Evolutionary conservation across 306 rosid species (phyloP), one percentile per base, ranked within the genome.

Genomic region (Clitoria ternatea): DNA sequence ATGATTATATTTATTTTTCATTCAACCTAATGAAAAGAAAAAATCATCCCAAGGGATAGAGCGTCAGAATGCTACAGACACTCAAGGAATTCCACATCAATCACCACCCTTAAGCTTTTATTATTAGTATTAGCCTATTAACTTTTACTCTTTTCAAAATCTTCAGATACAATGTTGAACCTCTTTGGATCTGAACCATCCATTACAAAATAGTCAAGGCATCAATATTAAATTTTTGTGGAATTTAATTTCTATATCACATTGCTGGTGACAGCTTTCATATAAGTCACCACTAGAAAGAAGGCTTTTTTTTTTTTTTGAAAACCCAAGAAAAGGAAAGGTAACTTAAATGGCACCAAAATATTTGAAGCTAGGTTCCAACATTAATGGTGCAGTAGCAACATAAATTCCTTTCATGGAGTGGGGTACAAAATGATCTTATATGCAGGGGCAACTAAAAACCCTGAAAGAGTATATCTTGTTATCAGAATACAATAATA

Each of bases 261-360:
- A 61, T 61, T 48, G 26, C 11, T 20, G 36, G 47, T 13, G 49
- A 37, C 26, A 65, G 22, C 40, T 32, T 43, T 44, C 49, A 30
- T 54, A 61, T 29, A 48, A 23, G 14, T 23, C 18, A 32, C 36
- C 56, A 40, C 2, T n/a, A 20, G 33, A 12, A 36, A 73, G 5
- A 18, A n/a, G 20, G 5, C 2, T 39, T 11, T 37, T 22, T 5
- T 54, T 39, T 12, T 14, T 44, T 15, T 44, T 55, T 55, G 1
- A 20, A 49, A 49, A 9, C 5, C 1, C 19, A 43, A 43, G 19
- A 43, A 27, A 66, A 86, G 91, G 15, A 8, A 44, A 17, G 40
- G 29, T 27, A 2, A 10, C 17, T 66, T 66, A 29, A 45, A 65
- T 27, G 29, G 43, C 26, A 27, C 12, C 57, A 65, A 4, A 29